Percentiles rank a stretch among this genome's conserved stretches.
phyloP scores from a whole-genome alignment of 768 basidiomycete species.

The Leccinum arenicola region DNA sequence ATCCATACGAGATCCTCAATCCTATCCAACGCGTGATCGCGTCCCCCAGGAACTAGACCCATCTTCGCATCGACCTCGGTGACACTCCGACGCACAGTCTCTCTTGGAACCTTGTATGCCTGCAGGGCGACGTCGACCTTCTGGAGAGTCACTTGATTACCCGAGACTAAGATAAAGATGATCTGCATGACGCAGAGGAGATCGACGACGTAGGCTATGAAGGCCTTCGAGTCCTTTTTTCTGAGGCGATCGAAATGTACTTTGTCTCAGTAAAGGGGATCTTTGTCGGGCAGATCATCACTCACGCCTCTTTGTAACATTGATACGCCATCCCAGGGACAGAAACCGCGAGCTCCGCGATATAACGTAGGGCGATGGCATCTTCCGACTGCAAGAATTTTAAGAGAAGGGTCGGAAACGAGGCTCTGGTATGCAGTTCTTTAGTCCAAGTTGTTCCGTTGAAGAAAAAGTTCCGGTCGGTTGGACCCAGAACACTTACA shows the following conservation, averaged over 20 bases:
- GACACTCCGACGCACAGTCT: too few species aligned
- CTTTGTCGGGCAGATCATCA: not conserved
- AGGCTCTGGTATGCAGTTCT: too few species aligned
- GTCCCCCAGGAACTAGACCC: not conserved
- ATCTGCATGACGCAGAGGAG: not conserved
- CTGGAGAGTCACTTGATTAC: too few species aligned
- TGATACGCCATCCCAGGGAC: not conserved
- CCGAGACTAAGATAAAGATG: too few species aligned
- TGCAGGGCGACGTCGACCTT: too few species aligned
- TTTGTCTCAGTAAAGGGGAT: not conserved
- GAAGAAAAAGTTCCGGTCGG: not conserved
- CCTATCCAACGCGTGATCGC: not conserved
- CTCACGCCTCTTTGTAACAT: not conserved
- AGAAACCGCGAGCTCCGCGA: too few species aligned
- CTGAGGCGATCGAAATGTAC: not conserved
- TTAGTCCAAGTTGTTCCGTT: too few species aligned
- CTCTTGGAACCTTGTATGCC: too few species aligned
- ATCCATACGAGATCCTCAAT: not conserved
- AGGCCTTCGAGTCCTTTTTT: not conserved
- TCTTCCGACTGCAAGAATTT: too few species aligned
- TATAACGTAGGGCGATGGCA: too few species aligned
- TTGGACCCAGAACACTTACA: not conserved
- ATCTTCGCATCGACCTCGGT: too few species aligned
- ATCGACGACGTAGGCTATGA: not conserved
- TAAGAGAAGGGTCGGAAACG: too few species aligned